Evolutionary conservation across 139 green algal genomes (phyloP).

Genomic region (Chlorella sorokiniana): DNA sequence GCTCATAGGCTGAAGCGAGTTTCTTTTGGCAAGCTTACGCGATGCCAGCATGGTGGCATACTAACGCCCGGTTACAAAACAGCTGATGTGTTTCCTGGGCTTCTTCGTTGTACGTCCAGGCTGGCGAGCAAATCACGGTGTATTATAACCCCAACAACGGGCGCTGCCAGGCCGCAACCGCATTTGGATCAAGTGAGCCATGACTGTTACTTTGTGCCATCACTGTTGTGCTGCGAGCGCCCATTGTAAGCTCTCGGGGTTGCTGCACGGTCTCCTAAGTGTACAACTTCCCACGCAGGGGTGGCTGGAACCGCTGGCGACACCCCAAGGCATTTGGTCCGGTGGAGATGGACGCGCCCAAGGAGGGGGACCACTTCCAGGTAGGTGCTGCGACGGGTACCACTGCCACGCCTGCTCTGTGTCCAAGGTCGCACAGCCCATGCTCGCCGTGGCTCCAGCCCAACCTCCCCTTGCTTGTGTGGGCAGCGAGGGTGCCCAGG

Average conservation of each 20-base stretch:
- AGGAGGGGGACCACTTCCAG: constrained; percentile 20
- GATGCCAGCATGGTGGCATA: too few species aligned
- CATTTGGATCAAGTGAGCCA: constrained; percentile 54
- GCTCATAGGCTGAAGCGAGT: too few species aligned
- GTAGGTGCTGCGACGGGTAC: constrained; percentile 40
- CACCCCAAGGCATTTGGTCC: constrained; percentile 58
- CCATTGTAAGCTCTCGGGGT: too few species aligned
- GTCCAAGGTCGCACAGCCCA: too few species aligned
- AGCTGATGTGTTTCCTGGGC: neutral
- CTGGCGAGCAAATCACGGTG: constrained; percentile 57
- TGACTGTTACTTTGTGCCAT: neutral
- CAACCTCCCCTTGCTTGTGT: too few species aligned
- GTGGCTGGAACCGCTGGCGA: constrained; percentile 74
- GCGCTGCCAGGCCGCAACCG: constrained; percentile 52
- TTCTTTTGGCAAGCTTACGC: too few species aligned
- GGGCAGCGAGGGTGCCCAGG: neutral
- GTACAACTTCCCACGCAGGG: neutral
- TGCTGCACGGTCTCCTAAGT: neutral
- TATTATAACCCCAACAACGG: constrained; percentile 80
- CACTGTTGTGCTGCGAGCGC: neutral
- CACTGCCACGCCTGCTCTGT: too few species aligned
- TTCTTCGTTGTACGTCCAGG: constrained; percentile 3
- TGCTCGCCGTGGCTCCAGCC: too few species aligned
- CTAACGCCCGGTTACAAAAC: neutral
- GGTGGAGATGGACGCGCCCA: constrained; percentile 65